Conservation (phyloP, 495 filamentous ascomycete species). For the Clavariopsis aquatica region DNA sequence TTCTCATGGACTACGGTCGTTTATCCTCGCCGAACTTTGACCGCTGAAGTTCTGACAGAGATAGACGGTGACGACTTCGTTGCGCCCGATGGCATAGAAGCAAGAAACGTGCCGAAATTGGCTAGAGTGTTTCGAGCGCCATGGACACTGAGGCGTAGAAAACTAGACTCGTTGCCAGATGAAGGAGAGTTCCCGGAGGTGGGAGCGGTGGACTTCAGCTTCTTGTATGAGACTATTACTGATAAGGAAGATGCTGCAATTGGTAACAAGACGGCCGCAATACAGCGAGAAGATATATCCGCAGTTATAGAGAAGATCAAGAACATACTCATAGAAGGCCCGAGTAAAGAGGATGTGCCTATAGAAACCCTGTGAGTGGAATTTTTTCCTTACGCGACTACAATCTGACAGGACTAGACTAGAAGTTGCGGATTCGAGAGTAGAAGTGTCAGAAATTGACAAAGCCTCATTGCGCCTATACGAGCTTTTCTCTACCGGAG, state of each 20-base stretch:
- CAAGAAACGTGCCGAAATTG: background rate
- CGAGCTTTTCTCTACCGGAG: slow-evolving; percentile 2
- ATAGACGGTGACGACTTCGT: slow-evolving; percentile 33
- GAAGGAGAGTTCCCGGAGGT: background rate
- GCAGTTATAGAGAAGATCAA: background rate
- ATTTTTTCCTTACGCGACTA: background rate
- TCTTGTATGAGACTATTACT: background rate
- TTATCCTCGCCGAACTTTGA: background rate
- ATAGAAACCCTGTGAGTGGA: background rate
- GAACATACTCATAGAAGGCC: background rate
- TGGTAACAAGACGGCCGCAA: background rate
- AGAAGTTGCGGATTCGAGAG: slow-evolving; percentile 3
- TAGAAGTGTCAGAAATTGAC: slow-evolving; percentile 30
- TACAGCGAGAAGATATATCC: background rate
- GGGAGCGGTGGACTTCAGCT: background rate
- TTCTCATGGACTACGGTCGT: background rate
- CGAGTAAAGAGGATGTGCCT: background rate
- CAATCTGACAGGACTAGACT: background rate
- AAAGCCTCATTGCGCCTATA: slow-evolving; percentile 22
- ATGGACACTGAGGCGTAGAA: background rate
- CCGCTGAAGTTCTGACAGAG: background rate
- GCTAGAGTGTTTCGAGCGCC: background rate
- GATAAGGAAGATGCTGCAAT: background rate
- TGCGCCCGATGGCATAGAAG: slow-evolving; percentile 31
- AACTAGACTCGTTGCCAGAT: background rate